phyloP scores from a whole-genome alignment of 108 stramenopile genomes.

The Nitzschia palea region DNA sequence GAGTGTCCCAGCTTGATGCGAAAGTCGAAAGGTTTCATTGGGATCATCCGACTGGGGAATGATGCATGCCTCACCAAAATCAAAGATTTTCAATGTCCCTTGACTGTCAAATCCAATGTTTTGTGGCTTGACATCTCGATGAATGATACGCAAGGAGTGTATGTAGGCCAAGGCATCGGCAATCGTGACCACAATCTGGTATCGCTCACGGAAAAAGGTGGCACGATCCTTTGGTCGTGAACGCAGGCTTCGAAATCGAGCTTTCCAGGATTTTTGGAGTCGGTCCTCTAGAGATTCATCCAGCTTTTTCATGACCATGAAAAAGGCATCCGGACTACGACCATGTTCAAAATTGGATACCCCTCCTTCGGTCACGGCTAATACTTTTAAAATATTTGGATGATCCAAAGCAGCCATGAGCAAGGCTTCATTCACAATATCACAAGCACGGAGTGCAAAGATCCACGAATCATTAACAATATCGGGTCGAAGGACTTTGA shows the following conservation, averaged over 20 bases:
- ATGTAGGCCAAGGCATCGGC: conserved; percentile 25
- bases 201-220: not conserved
- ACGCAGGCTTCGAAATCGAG: not conserved
- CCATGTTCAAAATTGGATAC: conserved; percentile 6
- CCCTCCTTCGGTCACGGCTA: conserved; percentile 1
- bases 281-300: conserved; percentile 43
- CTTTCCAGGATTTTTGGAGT: conserved; percentile 35
- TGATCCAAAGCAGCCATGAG: conserved; percentile 14
- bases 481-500: conserved; percentile 14
- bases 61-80: conserved; percentile 38
- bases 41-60: conserved; percentile 14
- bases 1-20: conserved; percentile 10
- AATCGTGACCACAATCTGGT: conserved; percentile 1
- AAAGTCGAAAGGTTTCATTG: conserved; percentile 28
- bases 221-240: not conserved
- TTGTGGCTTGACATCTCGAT: conserved; percentile 28
- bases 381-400: conserved; percentile 9
- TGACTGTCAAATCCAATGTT: conserved; percentile 30
- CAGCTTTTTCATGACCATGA: conserved; percentile 47
- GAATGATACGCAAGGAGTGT: conserved; percentile 19
- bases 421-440: conserved; percentile 17
- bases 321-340: conserved; percentile 33
- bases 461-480: not conserved
- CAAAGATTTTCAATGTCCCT: conserved; percentile 26
- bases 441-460: conserved; percentile 16